A percentile compares a stretch with the other conserved stretches of the same genome.
Conservation (phyloP, 352 stramenopile genomes). For the Phytophthora sansomeana region DNA sequence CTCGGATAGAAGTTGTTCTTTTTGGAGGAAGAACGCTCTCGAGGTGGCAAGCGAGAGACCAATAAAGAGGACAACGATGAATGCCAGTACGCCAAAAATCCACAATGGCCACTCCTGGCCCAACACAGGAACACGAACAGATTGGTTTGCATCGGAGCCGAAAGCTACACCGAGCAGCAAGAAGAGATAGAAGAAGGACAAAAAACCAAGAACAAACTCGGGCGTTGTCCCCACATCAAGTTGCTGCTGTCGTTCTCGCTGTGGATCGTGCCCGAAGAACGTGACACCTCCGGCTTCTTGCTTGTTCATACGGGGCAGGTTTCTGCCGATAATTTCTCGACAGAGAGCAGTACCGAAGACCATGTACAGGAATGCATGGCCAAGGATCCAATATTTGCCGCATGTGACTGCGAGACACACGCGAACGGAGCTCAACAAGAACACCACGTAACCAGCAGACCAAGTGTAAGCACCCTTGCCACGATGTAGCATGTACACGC, state of each 20-base stretch:
- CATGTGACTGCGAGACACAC: slow-evolving; percentile 76
- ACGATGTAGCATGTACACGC: slow-evolving; percentile 77
- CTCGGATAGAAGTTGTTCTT: slow-evolving; percentile 78
- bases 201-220: slow-evolving; percentile 83
- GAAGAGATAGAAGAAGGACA: slow-evolving; percentile 90
- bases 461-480: slow-evolving; percentile 65
- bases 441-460: slow-evolving; percentile 84
- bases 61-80: slow-evolving; percentile 84
- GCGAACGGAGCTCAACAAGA: slow-evolving; percentile 75
- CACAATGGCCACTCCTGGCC: slow-evolving; percentile 82
- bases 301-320: slow-evolving; percentile 83
- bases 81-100: slow-evolving; percentile 88
- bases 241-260: slow-evolving; percentile 60
- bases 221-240: slow-evolving; percentile 80
- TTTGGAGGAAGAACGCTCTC: slow-evolving; percentile 82
- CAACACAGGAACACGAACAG: slow-evolving; percentile 58
- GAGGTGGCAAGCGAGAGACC: slow-evolving; percentile 78
- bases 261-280: slow-evolving; percentile 85
- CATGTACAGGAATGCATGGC: slow-evolving; percentile 83
- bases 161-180: slow-evolving; percentile 83
- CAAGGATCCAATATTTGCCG: slow-evolving; percentile 83
- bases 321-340: slow-evolving; percentile 84
- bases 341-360: slow-evolving; percentile 81
- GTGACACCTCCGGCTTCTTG: slow-evolving; percentile 84
- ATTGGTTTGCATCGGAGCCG: slow-evolving; percentile 55